phyloP scores from a whole-genome alignment of 2,329 filamentous ascomycete species.

The Tolypocladium tundrense region DNA sequence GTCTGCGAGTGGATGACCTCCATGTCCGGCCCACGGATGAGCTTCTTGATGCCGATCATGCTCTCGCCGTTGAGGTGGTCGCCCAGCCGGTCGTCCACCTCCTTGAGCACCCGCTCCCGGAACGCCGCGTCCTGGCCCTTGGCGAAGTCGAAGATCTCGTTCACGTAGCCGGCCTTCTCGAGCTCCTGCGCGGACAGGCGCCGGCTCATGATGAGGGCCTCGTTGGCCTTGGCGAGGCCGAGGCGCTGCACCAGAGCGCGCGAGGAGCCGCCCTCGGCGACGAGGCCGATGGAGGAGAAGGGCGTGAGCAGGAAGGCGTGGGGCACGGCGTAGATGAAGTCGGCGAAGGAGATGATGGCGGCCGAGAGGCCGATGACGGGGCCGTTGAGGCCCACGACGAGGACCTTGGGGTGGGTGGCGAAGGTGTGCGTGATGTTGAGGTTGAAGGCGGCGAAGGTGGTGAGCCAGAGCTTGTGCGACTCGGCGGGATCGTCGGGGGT shows the following conservation, averaged over 20 bases:
- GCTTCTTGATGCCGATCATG: conserved; percentile 71
- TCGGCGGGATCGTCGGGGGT: conserved; percentile 27
- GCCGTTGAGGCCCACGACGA: conserved; percentile 84
- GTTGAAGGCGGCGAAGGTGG: conserved; percentile 72
- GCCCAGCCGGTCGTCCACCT: conserved; percentile 74
- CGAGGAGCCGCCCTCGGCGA: conserved; percentile 77
- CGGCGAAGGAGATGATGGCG: conserved; percentile 70
- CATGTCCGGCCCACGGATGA: conserved; percentile 65
- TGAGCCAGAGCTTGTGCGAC: conserved; percentile 47
- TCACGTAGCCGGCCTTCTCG: conserved; percentile 69
- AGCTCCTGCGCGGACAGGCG: conserved; percentile 65
- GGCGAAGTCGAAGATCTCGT: conserved; percentile 59
- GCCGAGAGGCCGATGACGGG: conserved; percentile 83
- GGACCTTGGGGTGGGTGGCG: conserved; percentile 88
- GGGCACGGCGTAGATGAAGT: conserved; percentile 85
- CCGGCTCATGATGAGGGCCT: conserved; percentile 86
- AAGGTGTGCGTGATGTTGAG: conserved; percentile 84
- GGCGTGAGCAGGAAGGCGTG: conserved; percentile 81
- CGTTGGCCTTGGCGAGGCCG: conserved; percentile 74
- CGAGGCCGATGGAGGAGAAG: conserved; percentile 81
- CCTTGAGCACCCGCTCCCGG: conserved; percentile 56
- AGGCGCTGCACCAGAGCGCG: conserved; percentile 70
- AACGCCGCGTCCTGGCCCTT: conserved; percentile 61
- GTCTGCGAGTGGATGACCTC: conserved; percentile 68
- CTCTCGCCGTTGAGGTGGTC: conserved; percentile 71